A percentile compares a stretch with the other conserved stretches of the same genome.
These are phyloP conservation scores for Cordyceps militaris DNA, from an alignment of 2,329 filamentous ascomycete genomes.

Conservation along the genomic window DNA sequence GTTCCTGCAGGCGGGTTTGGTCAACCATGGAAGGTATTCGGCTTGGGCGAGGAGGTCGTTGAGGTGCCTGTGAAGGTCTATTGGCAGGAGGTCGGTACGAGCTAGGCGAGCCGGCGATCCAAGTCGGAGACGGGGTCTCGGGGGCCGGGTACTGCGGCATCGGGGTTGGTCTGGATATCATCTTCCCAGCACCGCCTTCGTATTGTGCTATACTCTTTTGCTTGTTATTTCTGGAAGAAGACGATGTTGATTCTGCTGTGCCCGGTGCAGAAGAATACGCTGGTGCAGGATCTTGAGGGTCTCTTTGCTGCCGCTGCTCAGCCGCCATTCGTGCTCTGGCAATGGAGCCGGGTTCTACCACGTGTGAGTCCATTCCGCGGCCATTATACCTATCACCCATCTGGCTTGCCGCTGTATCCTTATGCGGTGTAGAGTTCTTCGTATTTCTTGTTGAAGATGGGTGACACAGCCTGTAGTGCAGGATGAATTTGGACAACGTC, in stretches of 20 bases:
- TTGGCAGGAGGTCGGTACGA: conserved; percentile 46
- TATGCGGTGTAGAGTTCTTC: not conserved
- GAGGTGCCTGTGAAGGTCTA: conserved; percentile 42
- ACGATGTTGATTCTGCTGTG: conserved; percentile 4
- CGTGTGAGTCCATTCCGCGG: conserved; percentile 2
- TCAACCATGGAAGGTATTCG: conserved; percentile 53
- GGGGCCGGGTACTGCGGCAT: conserved; percentile 49
- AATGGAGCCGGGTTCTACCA: conserved; percentile 8
- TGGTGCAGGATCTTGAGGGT: conserved; percentile 16
- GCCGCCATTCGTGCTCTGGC: conserved; percentile 8
- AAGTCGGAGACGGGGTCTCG: conserved; percentile 30
- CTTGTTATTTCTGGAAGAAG: conserved; percentile 8
- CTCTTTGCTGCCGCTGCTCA: not conserved
- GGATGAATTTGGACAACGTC: not conserved
- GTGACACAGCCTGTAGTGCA: not conserved
- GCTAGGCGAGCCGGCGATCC: conserved; percentile 27
- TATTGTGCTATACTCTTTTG: conserved; percentile 12
- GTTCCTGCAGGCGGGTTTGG: conserved; percentile 47
- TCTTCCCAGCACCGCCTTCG: conserved; percentile 22
- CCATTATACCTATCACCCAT: conserved; percentile 11
- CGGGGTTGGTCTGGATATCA: conserved; percentile 48
- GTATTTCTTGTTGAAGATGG: not conserved
- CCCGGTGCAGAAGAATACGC: not conserved
- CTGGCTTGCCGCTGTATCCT: not conserved
- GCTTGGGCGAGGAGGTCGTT: conserved; percentile 53